Conservation (phyloP, 805 yeast species). For the Metschnikowia lunata region DNA sequence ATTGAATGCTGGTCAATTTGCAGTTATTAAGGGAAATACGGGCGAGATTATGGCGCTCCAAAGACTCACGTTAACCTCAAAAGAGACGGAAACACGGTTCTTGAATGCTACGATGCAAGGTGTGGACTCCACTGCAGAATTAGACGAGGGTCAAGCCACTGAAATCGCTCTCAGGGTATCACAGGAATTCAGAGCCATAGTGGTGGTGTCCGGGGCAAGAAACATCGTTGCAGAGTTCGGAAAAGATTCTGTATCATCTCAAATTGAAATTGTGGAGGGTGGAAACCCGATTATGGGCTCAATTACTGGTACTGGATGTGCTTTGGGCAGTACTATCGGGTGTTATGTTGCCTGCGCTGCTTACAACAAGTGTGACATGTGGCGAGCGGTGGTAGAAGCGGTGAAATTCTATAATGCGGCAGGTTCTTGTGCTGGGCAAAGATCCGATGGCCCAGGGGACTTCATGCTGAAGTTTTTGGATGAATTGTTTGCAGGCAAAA, state of each 20-base stretch:
- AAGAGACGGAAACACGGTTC: slow-evolving; percentile 6
- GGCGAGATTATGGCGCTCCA: slow-evolving; percentile 74
- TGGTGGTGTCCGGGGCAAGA: slow-evolving; percentile 63
- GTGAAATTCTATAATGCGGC: slow-evolving; percentile 57
- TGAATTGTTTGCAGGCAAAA: slow-evolving; percentile 13
- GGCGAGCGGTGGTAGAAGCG: slow-evolving; percentile 51
- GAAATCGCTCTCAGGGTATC: slow-evolving; percentile 47
- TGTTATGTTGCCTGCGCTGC: slow-evolving; percentile 42
- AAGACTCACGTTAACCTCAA: slow-evolving; percentile 22
- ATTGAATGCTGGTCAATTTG: slow-evolving; percentile 52
- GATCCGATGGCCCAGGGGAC: slow-evolving; percentile 48
- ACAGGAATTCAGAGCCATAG: slow-evolving; percentile 47
- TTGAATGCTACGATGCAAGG: slow-evolving; percentile 53
- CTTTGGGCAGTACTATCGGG: slow-evolving; percentile 70
- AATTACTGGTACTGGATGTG: slow-evolving; percentile 82
- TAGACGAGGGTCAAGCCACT: slow-evolving; percentile 23
- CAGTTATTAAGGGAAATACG: slow-evolving; percentile 78
- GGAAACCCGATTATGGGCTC: slow-evolving; percentile 60
- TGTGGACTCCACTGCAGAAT: slow-evolving; percentile 47
- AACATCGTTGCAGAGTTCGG: slow-evolving; percentile 23
- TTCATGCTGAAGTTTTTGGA: slow-evolving; percentile 49
- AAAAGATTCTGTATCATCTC: not conserved
- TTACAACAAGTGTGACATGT: slow-evolving; percentile 21
- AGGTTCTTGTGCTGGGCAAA: slow-evolving; percentile 48
- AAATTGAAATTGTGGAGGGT: slow-evolving; percentile 38